Base-by-base conservation (phyloP, 495 filamentous ascomycete genomes). In the Penicillium riverlandense region DNA sequence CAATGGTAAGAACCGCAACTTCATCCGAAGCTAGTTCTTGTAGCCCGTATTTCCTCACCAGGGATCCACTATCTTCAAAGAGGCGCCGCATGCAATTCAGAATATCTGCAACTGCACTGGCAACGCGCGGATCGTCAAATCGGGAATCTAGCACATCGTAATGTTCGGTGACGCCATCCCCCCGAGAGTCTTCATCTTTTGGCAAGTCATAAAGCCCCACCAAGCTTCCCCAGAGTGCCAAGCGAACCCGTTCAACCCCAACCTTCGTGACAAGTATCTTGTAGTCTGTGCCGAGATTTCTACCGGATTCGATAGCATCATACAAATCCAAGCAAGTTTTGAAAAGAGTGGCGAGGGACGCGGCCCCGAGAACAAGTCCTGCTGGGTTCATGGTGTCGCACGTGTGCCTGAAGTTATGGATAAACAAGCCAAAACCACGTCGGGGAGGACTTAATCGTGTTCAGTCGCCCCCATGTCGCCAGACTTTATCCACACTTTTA, bases 181-280 rank as follows among this genome's bases (percentile, higher is more conserved):
- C 15, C 15, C 4, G 15, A 16, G 15, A 16, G 15, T 16, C 15
- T 16, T 16, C 15, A 16, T 16, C 15, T 16, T 16, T 16, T 16
- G 1, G 15, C 15, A 16, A 16, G 15, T 39, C 16, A 7, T 29
- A 16, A 9, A 46, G 16, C 13, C 43, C 43, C 6, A 40, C 37
- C 5, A 29, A 8, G 14, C 15, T 29, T 46, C 43, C 43, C 43
- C 37, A 38, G 0, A 33, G 29, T 12, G 28, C 16, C 11, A 40
- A 29, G 3, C 43, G 43, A 16, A 46, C 29, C 10, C 43, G 34
- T 32, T 46, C 43, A 43, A 46, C 35, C 4, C 37, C 43, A 30
- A 40, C 30, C 28, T 46, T 46, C 6, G 37, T 38, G 8, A 28
- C 15, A 2, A 46, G 37, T 11, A 46, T 28, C 11, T 41, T 36